Base-by-base conservation (phyloP, 2,329 filamentous ascomycete species). In the Fusarium tuaranense region DNA sequence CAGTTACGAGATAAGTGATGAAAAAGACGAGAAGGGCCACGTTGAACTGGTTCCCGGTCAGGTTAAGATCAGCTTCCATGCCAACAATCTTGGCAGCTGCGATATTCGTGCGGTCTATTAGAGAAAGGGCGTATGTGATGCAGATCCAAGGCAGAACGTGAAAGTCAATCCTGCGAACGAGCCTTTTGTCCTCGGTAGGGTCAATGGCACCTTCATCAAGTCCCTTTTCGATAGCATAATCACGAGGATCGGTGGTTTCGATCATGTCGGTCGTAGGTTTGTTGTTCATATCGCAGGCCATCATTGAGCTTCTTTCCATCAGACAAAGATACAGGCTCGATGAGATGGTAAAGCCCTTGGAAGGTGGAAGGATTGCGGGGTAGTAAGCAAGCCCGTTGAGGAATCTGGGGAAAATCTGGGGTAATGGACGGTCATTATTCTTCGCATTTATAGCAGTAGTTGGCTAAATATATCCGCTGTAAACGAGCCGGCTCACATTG, bases 51-150 rank as follows among this genome's bases (percentile, higher is more conserved):
- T 51, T 68, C 6, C 60, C 59, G 0, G 27, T 55, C 2, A 30
- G 8, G 5, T 39, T 27, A 7, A 62, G 60, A 39, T 68, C 60
- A 8, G 44, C 36, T 12, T 32, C 57, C 20, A 70, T 58, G 18
- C 68, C 68, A 18, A 51, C 55, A 36, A 68, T 62, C 22, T 62
- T 67, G 18, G 68, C 60, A 12, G 51, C 46, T n/a, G 57, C 68
- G 12, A 68, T 68, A 25, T 67, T 70, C 7, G 30, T 65, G 38
- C 65, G 48, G n/a, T 70, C 65, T 4, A 70, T 64, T 13, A 65
- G 57, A 13, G 34, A 60, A n/a, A 60, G 57, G 22, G 57, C 57
- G n/a, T 63, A 63, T 8, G 60, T 46, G 32, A 63, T 27, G 27
- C 39, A 46, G 16, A 63, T 41, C 60, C 60, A 63, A 7, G 60